phyloP scores from a whole-genome alignment of 2,329 filamentous ascomycete species.

The Hypomyces perniciosus region DNA sequence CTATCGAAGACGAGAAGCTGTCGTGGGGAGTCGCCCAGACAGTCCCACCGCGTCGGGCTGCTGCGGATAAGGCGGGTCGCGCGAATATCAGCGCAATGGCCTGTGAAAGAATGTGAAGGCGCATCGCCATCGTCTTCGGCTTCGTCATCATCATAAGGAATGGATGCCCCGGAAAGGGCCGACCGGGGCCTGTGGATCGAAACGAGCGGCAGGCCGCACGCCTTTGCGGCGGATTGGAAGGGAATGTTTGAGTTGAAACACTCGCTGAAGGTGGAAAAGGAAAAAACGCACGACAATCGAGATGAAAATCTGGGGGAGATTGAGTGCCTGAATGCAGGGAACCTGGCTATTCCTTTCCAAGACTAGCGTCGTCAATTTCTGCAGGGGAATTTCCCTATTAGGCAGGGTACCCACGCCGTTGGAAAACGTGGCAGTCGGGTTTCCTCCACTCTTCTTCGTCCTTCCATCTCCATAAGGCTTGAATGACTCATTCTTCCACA shows the following conservation, averaged over 20 bases:
- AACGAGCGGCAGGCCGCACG: slow-evolving; percentile 9
- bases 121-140: neutral
- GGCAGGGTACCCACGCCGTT: too few relatives aligned
- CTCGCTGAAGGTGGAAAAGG: neutral
- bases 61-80: slow-evolving; percentile 1
- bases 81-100: slow-evolving; percentile 2
- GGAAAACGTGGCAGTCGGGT: too few relatives aligned
- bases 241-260: neutral
- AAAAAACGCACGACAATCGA: slow-evolving; percentile 2
- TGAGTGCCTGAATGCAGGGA: slow-evolving; percentile 5
- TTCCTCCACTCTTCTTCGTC: too few relatives aligned
- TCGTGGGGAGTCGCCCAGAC: slow-evolving; percentile 48
- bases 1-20: slow-evolving; percentile 51
- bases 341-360: neutral
- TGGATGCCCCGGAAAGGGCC: slow-evolving; percentile 1
- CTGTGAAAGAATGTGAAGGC: slow-evolving; percentile 4
- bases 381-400: too few relatives aligned
- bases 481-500: too few relatives aligned
- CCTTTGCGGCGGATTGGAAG: slow-evolving; percentile 1
- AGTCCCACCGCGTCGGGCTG: slow-evolving; percentile 1
- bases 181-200: neutral
- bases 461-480: too few relatives aligned
- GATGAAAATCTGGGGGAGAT: slow-evolving; percentile 8
- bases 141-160: slow-evolving; percentile 8
- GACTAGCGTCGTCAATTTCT: neutral